Evolutionary conservation across 2,329 filamentous ascomycete genomes (phyloP).

Genomic region (Pestalotiopsis sp.): DNA sequence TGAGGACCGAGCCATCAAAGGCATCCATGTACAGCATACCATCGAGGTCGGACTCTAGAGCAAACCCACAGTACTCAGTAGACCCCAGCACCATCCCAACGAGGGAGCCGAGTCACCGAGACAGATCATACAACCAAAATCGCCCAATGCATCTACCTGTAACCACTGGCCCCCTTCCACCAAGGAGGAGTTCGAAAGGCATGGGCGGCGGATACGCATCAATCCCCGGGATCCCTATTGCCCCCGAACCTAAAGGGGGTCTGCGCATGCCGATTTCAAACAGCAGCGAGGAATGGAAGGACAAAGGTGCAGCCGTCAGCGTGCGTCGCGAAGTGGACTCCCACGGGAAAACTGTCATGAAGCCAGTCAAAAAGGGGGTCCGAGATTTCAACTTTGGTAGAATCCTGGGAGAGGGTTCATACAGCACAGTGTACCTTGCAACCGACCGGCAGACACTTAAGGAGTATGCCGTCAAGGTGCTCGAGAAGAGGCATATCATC

Average conservation of each 20-base stretch:
- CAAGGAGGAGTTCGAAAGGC: conserved; percentile 76
- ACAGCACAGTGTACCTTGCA: conserved; percentile 92
- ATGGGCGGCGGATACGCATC: conserved; percentile 60
- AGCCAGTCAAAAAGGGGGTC: conserved; percentile 93
- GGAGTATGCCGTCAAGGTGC: conserved; percentile 96
- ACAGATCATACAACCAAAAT: conserved; percentile 67
- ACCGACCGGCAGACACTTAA: conserved; percentile 93
- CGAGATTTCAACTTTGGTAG: conserved; percentile 94
- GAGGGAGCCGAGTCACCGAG: conserved; percentile 70
- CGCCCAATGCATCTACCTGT: conserved; percentile 53
- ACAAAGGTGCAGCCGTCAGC: conserved; percentile 86
- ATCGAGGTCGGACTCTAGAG: conserved; percentile 65
- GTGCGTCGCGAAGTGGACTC: conserved; percentile 83
- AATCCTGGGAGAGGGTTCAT: conserved; percentile 92
- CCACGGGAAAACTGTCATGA: conserved; percentile 78
- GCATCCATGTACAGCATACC: conserved; percentile 59
- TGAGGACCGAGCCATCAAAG: conserved; percentile 61
- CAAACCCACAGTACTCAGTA: conserved; percentile 60
- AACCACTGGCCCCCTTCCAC: conserved; percentile 67
- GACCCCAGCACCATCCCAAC: conserved; percentile 53
- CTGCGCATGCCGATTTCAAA: conserved; percentile 46
- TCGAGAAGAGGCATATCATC: conserved; percentile 98
- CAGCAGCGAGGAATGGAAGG: conserved; percentile 93
- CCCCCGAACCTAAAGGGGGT: conserved; percentile 32
- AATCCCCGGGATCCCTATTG: conserved; percentile 44